Conservation (phyloP, 805 yeast species). For the Pachysolen tannophilus region DNA sequence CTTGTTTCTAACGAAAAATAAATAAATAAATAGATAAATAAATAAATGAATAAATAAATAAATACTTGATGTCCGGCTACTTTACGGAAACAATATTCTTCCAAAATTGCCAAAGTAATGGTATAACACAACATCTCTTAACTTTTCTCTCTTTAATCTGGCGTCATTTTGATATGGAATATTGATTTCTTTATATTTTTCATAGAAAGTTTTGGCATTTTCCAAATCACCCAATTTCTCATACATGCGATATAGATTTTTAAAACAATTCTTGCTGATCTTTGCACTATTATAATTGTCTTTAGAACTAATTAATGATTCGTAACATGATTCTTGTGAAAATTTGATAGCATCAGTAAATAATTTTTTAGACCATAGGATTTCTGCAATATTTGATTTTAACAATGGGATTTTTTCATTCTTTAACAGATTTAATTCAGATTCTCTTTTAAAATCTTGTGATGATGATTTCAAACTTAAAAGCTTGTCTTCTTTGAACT, state of each 20-base stretch:
- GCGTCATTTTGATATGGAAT: constrained; percentile 20
- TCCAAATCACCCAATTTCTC: constrained; percentile 19
- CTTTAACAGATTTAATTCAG: constrained; percentile 17
- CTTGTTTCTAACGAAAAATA: too few relatives aligned
- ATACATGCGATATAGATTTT: constrained; percentile 28
- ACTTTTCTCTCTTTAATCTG: constrained; percentile 11
- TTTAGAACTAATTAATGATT: constrained; percentile 21
- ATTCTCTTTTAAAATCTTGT: constrained; percentile 9
- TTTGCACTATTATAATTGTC: constrained; percentile 28
- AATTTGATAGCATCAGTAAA: constrained; percentile 28
- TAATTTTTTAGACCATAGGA: constrained; percentile 28
- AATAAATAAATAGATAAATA: neutral
- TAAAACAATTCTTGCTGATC: constrained; percentile 28
- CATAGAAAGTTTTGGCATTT: constrained; percentile 16
- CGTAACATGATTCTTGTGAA: constrained; percentile 29
- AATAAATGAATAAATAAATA: constrained; percentile 4
- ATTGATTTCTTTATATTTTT: constrained; percentile 19
- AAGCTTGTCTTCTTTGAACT: constrained; percentile 15
- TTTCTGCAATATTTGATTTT: constrained; percentile 33
- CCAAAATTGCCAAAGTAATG: constrained; percentile 29
- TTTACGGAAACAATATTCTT: constrained; percentile 20
- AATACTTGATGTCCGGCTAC: neutral
- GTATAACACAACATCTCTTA: constrained; percentile 23
- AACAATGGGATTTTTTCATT: constrained; percentile 27
- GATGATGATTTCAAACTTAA: constrained; percentile 7